Evolutionary conservation across 2,329 filamentous ascomycete genomes (phyloP).

Genomic region (Lojkania enalia): DNA sequence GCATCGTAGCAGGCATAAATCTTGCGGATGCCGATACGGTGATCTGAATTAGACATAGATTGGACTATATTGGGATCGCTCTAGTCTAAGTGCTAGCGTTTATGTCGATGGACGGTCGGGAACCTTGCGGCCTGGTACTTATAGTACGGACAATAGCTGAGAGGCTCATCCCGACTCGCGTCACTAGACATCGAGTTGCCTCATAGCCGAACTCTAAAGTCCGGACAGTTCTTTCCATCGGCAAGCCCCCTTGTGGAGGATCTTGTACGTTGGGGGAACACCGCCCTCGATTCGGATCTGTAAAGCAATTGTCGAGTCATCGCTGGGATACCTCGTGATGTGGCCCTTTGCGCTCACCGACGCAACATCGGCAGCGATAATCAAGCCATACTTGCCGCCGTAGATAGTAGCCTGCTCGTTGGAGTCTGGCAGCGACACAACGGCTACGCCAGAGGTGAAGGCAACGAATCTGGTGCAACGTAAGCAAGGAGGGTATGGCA

Average conservation of each 20-base stretch:
- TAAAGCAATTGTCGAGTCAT: slow-evolving; percentile 34
- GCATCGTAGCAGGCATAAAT: too few species aligned
- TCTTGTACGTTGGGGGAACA: slow-evolving; percentile 23
- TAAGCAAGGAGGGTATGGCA: neutral
- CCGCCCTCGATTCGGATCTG: slow-evolving; percentile 32
- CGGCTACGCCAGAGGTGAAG: slow-evolving; percentile 38
- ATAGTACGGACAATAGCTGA: too few species aligned
- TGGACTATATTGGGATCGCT: too few species aligned
- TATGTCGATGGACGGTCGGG: too few species aligned
- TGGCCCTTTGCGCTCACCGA: slow-evolving; percentile 36
- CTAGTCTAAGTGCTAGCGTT: too few species aligned
- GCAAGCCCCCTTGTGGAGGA: slow-evolving; percentile 23
- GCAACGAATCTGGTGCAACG: slow-evolving; percentile 28
- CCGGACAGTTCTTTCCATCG: too few species aligned
- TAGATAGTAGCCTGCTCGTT: slow-evolving; percentile 33
- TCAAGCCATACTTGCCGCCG: slow-evolving; percentile 35
- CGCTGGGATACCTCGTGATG: slow-evolving; percentile 35
- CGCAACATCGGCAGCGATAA: slow-evolving; percentile 40
- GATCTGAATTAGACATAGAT: too few species aligned
- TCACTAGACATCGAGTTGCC: too few species aligned
- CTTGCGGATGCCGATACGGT: too few species aligned
- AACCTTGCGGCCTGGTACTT: too few species aligned
- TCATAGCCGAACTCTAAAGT: too few species aligned
- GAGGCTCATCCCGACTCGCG: too few species aligned
- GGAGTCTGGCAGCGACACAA: slow-evolving; percentile 36